Evolutionary conservation across 1,139 yeast genomes (phyloP), one percentile per base, ranked within the genome.

Genomic region (Geotrichum citri-aurantii): DNA sequence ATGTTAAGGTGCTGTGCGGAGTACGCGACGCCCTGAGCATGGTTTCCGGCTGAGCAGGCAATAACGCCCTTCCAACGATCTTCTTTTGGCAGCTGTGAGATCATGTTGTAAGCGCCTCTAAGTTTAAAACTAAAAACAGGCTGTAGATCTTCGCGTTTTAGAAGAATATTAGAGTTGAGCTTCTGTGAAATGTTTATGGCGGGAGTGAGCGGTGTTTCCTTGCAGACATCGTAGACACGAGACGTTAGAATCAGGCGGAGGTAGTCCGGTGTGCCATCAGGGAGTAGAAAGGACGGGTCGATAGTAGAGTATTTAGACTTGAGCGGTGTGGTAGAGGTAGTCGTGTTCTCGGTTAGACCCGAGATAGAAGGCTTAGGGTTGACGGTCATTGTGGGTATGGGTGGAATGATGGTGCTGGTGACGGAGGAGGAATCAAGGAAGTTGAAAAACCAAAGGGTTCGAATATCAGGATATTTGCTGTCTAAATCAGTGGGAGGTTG

Each of bases 21-120:
- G 70, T 76, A 93, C 0, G 99, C 99, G 8, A 95, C 98, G 63
- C 99, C 99, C 72, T 95, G 99, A 1, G 99, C 99, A 68, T 93
- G 99, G 72, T 93, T 93, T 47, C 99, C 99, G 1, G 99, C 99
- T 23, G 97, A 90, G 68, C 98, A 93, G 0, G 99, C 97, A 71
- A 95, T 87, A 57, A 93, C 97, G 64, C 99, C 99, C 62, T 86
- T 82, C 65, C 88, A 75, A 56, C 88, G 85, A 48, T 84, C 80
- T 51, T 83, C 81, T 29, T 82, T 78, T 54, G 88, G 84, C 59
- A 93, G 75, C 67, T 92, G 88, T 47, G 98, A 95, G 68, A 93
- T 87, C 96, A 90, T 91, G 72, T 93, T 93, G 74, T 92, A 90
- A 26, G 99, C 99, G 61, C 99, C 99, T 71, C 99, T 85, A 62